These are phyloP conservation scores for Colletotrichum falcatum DNA, from an alignment of 2,329 filamentous ascomycete genomes.

Conservation along the genomic window DNA sequence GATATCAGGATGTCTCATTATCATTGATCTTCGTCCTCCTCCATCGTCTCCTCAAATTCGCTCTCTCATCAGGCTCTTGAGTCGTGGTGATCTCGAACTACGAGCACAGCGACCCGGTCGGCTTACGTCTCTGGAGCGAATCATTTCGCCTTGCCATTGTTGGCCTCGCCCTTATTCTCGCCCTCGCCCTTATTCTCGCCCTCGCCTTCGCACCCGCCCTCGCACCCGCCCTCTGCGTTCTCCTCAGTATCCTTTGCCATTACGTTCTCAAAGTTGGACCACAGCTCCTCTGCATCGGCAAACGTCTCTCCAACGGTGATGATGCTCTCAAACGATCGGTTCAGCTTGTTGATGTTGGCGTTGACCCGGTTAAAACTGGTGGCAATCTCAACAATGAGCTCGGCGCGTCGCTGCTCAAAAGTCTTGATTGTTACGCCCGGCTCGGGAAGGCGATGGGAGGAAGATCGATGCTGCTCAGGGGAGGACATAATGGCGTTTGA, in stretches of 20 bases:
- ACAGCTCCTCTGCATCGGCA: slow-evolving; percentile 93
- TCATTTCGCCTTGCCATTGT: too few relatives aligned
- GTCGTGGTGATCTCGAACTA: too few relatives aligned
- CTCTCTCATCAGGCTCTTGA: too few relatives aligned
- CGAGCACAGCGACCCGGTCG: too few relatives aligned
- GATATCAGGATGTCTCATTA: too few relatives aligned
- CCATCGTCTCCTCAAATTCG: too few relatives aligned
- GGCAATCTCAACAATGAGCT: slow-evolving; percentile 78
- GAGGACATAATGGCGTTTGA: too few relatives aligned
- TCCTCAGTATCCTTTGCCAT: slow-evolving; percentile 78
- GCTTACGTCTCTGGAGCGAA: too few relatives aligned
- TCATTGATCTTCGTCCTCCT: too few relatives aligned
- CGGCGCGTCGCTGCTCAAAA: slow-evolving; percentile 81
- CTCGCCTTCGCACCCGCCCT: slow-evolving; percentile 43
- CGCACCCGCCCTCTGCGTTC: slow-evolving; percentile 44
- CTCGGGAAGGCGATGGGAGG: slow-evolving; percentile 36
- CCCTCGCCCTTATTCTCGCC: slow-evolving; percentile 44
- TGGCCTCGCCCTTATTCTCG: slow-evolving; percentile 43
- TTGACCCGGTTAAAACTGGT: slow-evolving; percentile 89
- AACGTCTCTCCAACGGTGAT: slow-evolving; percentile 96
- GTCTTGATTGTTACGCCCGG: slow-evolving; percentile 58
- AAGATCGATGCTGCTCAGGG: slow-evolving; percentile 31
- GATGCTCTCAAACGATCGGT: slow-evolving; percentile 90
- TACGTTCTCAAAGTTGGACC: slow-evolving; percentile 96
- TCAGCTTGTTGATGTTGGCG: slow-evolving; percentile 95